phyloP scores from a whole-genome alignment of 345 rosid genomes.

The Crucihimalaya himalaica region DNA sequence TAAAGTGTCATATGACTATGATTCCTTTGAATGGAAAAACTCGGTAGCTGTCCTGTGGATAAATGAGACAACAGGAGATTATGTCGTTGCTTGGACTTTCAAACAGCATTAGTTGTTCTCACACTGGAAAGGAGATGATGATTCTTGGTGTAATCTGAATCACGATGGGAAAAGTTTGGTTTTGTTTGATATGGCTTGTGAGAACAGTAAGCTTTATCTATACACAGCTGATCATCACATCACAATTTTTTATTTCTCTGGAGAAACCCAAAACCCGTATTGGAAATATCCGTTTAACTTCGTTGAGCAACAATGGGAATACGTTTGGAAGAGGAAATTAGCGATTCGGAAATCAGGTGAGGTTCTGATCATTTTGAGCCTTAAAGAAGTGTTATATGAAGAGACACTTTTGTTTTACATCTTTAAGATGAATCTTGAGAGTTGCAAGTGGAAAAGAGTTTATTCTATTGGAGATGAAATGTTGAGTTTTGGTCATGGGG shows the following conservation, averaged over 20 bases:
- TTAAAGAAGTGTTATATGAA: neutral
- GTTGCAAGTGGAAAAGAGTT: conserved; percentile 17
- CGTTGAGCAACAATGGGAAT: conserved; percentile 10
- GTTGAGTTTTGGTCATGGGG: conserved; percentile 24
- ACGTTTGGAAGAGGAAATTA: conserved; percentile 12
- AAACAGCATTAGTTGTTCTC: conserved; percentile 14
- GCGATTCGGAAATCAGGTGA: conserved; percentile 5
- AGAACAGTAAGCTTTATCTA: conserved; percentile 3
- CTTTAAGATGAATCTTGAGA: conserved; percentile 26
- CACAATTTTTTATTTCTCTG: neutral
- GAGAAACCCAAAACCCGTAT: neutral
- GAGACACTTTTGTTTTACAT: conserved; percentile 14
- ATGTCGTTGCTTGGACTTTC: conserved; percentile 8
- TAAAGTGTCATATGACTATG: neutral
- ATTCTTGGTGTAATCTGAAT: neutral
- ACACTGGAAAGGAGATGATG: neutral
- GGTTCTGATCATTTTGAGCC: conserved; percentile 20
- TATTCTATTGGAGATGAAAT: conserved; percentile 25
- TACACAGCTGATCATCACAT: neutral
- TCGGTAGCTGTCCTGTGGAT: conserved; percentile 17
- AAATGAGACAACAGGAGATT: neutral
- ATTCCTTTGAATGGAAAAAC: neutral
- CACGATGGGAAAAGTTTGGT: neutral
- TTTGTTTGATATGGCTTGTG: neutral
- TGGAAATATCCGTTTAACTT: neutral